Percentiles rank a stretch among this genome's conserved stretches.
phyloP scores from a whole-genome alignment of 2,329 filamentous ascomycete genomes.

The Tolypocladium ovalisporum region DNA sequence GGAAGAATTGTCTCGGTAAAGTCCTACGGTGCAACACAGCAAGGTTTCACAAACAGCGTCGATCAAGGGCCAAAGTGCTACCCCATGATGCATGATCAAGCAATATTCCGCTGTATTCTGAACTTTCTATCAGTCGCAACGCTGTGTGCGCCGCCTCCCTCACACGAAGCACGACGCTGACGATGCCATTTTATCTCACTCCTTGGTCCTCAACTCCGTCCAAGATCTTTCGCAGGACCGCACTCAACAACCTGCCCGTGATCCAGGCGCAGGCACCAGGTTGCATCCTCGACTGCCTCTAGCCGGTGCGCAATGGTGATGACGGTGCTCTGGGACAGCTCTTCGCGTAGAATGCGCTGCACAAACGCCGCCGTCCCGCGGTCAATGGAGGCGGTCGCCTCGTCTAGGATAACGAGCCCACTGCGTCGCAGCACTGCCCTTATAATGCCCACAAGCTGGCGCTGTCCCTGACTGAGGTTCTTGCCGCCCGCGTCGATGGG shows the following conservation, averaged over 20 bases:
- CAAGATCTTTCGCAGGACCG: slow-evolving; percentile 23
- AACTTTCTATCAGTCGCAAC: background rate
- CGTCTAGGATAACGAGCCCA: slow-evolving; percentile 52
- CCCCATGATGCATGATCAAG: background rate
- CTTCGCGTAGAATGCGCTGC: slow-evolving; percentile 44
- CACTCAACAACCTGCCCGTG: slow-evolving; percentile 38
- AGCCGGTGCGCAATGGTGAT: slow-evolving; percentile 57
- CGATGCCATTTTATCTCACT: background rate
- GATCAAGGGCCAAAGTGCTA: background rate
- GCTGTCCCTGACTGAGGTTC: slow-evolving; percentile 52
- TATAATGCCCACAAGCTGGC: slow-evolving; percentile 50
- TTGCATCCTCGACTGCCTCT: slow-evolving; percentile 49
- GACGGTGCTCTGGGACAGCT: slow-evolving; percentile 45
- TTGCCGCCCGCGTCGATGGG: slow-evolving; percentile 47
- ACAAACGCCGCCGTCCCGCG: slow-evolving; percentile 46
- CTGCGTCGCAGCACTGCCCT: slow-evolving; percentile 49
- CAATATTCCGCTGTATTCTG: background rate
- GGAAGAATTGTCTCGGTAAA: too few species aligned
- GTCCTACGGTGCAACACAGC: background rate
- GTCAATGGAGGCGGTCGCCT: slow-evolving; percentile 55
- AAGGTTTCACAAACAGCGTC: background rate
- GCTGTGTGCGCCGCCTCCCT: background rate
- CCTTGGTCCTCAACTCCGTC: background rate
- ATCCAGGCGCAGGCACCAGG: slow-evolving; percentile 43
- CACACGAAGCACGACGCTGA: too few species aligned